Percentiles rank a stretch among this genome's conserved stretches.
Conservation (phyloP, 805 yeast genomes). For the Candida schatavii region DNA sequence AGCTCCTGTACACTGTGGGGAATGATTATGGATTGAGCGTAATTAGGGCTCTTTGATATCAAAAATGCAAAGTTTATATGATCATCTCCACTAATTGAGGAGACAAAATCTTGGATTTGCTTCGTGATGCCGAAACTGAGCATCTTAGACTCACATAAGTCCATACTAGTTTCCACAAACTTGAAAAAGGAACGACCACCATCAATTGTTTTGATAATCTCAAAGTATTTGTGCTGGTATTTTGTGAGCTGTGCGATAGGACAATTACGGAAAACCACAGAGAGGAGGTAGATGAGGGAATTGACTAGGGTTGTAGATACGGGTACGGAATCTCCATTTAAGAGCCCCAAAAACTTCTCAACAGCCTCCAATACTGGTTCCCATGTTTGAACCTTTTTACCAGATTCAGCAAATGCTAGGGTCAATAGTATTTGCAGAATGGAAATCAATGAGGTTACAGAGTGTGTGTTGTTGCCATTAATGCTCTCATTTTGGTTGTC, state of each 20-base stretch:
- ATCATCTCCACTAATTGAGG: conserved; percentile 18
- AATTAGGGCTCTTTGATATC: conserved; percentile 1
- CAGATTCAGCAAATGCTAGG: conserved; percentile 66
- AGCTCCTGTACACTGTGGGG: conserved; percentile 27
- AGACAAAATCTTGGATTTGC: conserved; percentile 48
- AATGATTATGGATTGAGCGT: conserved; percentile 15
- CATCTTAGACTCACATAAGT: conserved; percentile 43
- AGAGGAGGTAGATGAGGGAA: conserved; percentile 42
- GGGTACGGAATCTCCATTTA: conserved; percentile 7
- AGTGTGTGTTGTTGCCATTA: not conserved
- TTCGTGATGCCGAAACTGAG: conserved; percentile 40
- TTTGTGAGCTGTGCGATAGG: conserved; percentile 47
- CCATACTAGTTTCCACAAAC: conserved; percentile 46
- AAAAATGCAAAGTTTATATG: conserved; percentile 9
- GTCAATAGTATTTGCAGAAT: conserved; percentile 43
- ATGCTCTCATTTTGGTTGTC: conserved; percentile 3
- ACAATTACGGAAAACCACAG: conserved; percentile 55
- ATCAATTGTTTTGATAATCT: conserved; percentile 30
- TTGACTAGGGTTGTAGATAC: conserved; percentile 16
- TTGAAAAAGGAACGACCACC: conserved; percentile 39
- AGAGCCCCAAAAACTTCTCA: conserved; percentile 11
- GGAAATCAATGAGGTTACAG: conserved; percentile 17
- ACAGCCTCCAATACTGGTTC: conserved; percentile 18
- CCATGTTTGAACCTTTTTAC: conserved; percentile 63
- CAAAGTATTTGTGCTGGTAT: conserved; percentile 43